Conservation (phyloP, 306 rosid species). For the Quercus gilva region DNA sequence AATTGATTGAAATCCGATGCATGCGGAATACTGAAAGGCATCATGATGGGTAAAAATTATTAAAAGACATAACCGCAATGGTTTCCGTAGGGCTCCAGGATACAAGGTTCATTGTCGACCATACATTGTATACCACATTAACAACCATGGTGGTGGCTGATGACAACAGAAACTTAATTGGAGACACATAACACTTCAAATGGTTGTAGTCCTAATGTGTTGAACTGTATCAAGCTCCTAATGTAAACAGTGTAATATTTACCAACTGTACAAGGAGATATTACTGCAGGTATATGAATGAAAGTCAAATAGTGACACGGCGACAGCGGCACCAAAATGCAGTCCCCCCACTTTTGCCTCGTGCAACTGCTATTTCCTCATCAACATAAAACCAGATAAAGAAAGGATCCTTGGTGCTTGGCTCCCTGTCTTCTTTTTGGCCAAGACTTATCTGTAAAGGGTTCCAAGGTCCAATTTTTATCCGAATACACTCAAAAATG, state of each 20-base stretch:
- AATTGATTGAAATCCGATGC: background rate
- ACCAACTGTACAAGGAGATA: background rate
- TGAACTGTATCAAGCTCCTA: background rate
- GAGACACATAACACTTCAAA: too few species aligned
- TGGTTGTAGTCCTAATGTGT: background rate
- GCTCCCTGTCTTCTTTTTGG: constrained; percentile 68
- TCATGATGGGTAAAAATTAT: background rate
- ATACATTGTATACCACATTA: background rate
- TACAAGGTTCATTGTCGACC: background rate
- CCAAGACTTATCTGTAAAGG: constrained; percentile 81
- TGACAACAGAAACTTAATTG: background rate
- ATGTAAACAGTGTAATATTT: background rate
- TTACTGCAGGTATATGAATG: background rate
- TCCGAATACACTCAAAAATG: constrained; percentile 58
- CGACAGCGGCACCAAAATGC: constrained; percentile 89
- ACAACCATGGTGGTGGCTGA: background rate
- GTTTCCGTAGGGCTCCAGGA: background rate
- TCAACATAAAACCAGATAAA: constrained; percentile 92
- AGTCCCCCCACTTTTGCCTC: constrained; percentile 89
- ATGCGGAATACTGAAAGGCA: background rate
- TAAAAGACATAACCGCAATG: background rate
- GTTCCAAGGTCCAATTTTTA: constrained; percentile 75
- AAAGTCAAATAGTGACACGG: constrained; percentile 40
- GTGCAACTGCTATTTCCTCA: constrained; percentile 94
- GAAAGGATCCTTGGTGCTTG: constrained; percentile 75